These are phyloP conservation scores for Rhododendron molle DNA, from an alignment of 148 eudicot species.

Conservation along the genomic window DNA sequence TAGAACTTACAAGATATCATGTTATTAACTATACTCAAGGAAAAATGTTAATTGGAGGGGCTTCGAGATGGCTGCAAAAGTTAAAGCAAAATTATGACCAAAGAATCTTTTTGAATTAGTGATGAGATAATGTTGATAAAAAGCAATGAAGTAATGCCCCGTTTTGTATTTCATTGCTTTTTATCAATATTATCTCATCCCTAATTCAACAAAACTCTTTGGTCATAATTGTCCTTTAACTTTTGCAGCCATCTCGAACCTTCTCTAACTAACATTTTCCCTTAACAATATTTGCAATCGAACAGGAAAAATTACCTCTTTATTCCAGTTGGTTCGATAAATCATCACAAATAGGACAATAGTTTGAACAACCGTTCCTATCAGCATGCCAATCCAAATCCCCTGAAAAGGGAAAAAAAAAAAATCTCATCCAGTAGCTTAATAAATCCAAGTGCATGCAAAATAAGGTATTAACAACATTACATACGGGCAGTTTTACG, in stretches of 20 bases:
- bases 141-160: neutral
- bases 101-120: neutral
- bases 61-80: neutral
- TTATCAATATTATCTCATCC: neutral
- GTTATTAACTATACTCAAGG: no score
- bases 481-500: neutral
- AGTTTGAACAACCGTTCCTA: conserved; percentile 43
- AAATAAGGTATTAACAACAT: neutral
- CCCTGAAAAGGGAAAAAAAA: conserved; percentile 28
- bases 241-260: neutral
- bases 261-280: neutral
- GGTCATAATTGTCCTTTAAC: neutral
- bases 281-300: neutral
- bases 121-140: neutral
- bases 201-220: neutral
- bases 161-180: neutral
- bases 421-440: neutral
- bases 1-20: no score
- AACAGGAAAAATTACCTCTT: conserved; percentile 30
- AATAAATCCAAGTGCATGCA: neutral
- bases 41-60: neutral
- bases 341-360: conserved; percentile 22
- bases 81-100: neutral
- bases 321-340: conserved; percentile 47
- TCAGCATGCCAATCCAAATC: conserved; percentile 53